These are phyloP conservation scores for Pleochaeta shiraiana DNA, from an alignment of 2,329 filamentous ascomycete species.

Conservation along the genomic window DNA sequence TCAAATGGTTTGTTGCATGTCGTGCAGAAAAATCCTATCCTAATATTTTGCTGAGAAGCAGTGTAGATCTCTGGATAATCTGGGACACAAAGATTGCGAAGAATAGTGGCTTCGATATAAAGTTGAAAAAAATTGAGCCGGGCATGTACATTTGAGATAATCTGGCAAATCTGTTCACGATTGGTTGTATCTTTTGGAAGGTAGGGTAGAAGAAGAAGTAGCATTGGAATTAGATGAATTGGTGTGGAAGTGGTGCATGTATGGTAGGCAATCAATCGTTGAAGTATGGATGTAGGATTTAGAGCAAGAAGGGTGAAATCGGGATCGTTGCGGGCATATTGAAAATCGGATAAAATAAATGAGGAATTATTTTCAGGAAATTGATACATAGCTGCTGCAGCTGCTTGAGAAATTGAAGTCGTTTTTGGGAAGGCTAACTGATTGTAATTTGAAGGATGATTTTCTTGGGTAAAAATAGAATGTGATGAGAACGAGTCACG, in stretches of 20 bases:
- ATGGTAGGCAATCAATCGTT: slow-evolving; percentile 24
- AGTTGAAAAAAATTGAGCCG: slow-evolving; percentile 36
- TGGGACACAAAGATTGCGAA: slow-evolving; percentile 35
- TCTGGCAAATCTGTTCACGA: slow-evolving; percentile 29
- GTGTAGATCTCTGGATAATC: slow-evolving; percentile 32
- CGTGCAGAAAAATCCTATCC: slow-evolving; percentile 31
- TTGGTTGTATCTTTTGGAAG: slow-evolving; percentile 33
- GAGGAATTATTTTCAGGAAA: neutral
- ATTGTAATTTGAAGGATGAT: no score
- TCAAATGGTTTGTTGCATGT: slow-evolving; percentile 31
- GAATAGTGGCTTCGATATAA: slow-evolving; percentile 35
- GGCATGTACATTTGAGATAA: slow-evolving; percentile 36
- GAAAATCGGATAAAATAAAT: slow-evolving; percentile 1
- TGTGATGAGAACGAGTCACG: no score
- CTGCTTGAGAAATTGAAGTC: slow-evolving; percentile 6
- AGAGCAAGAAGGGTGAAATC: slow-evolving; percentile 32
- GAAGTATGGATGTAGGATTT: slow-evolving; percentile 31
- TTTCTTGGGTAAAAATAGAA: no score
- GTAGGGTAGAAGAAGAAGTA: slow-evolving; percentile 35
- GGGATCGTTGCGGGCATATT: slow-evolving; percentile 27
- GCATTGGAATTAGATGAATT: slow-evolving; percentile 36
- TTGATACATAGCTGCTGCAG: slow-evolving; percentile 6
- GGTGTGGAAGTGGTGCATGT: slow-evolving; percentile 35
- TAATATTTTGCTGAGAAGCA: slow-evolving; percentile 31
- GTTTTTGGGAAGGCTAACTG: no score